Conservation (phyloP, 2,329 filamentous ascomycete species). For the Phaeosphaeria sp. region DNA sequence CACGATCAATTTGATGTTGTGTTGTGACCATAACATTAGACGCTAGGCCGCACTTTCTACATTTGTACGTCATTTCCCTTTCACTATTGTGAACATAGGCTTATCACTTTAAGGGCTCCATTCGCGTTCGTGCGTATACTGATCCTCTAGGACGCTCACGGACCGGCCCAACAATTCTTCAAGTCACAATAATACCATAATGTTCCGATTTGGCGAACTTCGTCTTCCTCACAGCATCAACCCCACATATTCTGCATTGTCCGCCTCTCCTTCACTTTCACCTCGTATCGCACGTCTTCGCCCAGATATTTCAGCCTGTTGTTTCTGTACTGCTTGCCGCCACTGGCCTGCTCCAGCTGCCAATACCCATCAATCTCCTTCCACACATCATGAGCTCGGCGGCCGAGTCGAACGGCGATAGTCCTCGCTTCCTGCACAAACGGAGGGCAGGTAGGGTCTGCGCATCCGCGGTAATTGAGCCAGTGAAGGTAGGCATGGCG, state of each 20-base stretch:
- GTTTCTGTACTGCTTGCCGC: slow-evolving; percentile 6
- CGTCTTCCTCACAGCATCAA: neutral
- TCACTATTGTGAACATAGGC: neutral
- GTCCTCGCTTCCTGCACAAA: slow-evolving; percentile 13
- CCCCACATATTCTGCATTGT: slow-evolving; percentile 13
- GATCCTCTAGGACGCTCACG: neutral
- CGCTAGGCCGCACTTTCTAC: neutral
- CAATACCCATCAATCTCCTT: slow-evolving; percentile 20
- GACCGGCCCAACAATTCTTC: no score
- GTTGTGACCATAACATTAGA: neutral
- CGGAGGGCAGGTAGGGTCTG: slow-evolving; percentile 12
- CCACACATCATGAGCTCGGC: slow-evolving; percentile 16
- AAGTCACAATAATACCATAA: neutral
- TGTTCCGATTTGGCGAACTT: neutral
- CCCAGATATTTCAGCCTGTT: slow-evolving; percentile 15
- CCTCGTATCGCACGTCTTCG: slow-evolving; percentile 10
- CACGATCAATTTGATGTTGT: neutral
- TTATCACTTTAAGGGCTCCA: neutral
- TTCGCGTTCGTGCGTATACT: neutral
- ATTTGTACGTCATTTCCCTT: neutral
- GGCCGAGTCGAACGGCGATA: slow-evolving; percentile 8
- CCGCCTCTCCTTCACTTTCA: neutral
- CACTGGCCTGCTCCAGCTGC: slow-evolving; percentile 16
- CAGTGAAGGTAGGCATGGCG: slow-evolving; percentile 25
- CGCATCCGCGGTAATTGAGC: slow-evolving; percentile 13